A percentile compares a stretch with the other conserved stretches of the same genome.
Evolutionary conservation across 805 yeast genomes (phyloP).

Genomic region (Ogataea glucozyma): DNA sequence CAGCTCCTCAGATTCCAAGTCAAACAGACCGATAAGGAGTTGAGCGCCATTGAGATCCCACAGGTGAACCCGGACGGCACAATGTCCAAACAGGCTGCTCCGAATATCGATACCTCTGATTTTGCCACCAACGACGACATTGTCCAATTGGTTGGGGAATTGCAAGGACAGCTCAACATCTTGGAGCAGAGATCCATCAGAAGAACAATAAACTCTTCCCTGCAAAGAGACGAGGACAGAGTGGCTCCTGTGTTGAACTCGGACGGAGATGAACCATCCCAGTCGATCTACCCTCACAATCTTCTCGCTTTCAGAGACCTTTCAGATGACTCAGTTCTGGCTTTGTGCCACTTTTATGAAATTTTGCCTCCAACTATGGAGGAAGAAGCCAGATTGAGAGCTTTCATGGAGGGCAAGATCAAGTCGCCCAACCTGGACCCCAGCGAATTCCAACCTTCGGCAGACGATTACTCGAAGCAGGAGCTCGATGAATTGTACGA

Average conservation of each 20-base stretch:
- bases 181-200: slow-evolving; percentile 76
- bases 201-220: slow-evolving; percentile 64
- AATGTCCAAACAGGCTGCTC: slow-evolving; percentile 1
- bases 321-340: slow-evolving; percentile 46
- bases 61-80: slow-evolving; percentile 23
- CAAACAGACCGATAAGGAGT: slow-evolving; percentile 43
- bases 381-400: slow-evolving; percentile 53
- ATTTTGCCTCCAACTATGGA: slow-evolving; percentile 63
- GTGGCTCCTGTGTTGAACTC: slow-evolving; percentile 73
- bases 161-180: slow-evolving; percentile 82
- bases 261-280: slow-evolving; percentile 72
- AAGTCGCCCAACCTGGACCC: slow-evolving; percentile 39
- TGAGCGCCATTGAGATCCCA: slow-evolving; percentile 28
- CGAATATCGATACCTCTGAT: slow-evolving; percentile 48
- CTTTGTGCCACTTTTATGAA: slow-evolving; percentile 73
- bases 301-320: slow-evolving; percentile 52
- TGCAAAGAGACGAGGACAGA: slow-evolving; percentile 40
- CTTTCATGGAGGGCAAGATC: slow-evolving; percentile 52
- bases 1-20: slow-evolving; percentile 73
- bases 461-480: slow-evolving; percentile 43
- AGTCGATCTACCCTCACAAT: slow-evolving; percentile 57
- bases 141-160: slow-evolving; percentile 82
- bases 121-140: slow-evolving; percentile 81
- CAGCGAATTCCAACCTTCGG: slow-evolving; percentile 28
- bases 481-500: slow-evolving; percentile 57